Evolutionary conservation across 805 yeast genomes (phyloP), one percentile per base, ranked within the genome.

Genomic region (Saturnispora hagleri): DNA sequence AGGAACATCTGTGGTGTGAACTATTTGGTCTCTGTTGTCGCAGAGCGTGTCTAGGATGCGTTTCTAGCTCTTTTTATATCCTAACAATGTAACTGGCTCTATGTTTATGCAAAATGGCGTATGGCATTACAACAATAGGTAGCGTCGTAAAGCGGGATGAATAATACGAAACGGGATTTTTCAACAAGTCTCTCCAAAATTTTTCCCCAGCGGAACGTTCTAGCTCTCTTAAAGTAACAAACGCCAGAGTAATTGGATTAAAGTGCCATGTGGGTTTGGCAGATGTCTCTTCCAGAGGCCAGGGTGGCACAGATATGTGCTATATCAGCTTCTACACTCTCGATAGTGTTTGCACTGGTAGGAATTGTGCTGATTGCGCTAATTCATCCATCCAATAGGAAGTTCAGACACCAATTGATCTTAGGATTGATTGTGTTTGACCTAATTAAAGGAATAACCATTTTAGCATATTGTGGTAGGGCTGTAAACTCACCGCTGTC

Each of bases 381-480:
- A 51, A 82, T 84, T 33, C 89, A 84, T 62, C 85, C 82, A 2
- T 68, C 79, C 55, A 71, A 81, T 50, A 59, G 77, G 36, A 80
- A 80, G 24, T 86, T 86, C 67, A 72, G 89, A 46, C 91, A 85
- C 63, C 81, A 81, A 52, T 72, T 89, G 54, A 82, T 89, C 57
- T 69, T 80, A 44, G 78, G 84, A 50, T 69, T 89, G 50, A 71
- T 87, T n/a, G 66, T 76, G 15, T 87, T 80, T 63, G 96, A 89
- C 66, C 76, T 86, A 53, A 63, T 87, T 40, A 89, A 89, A 64
- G 89, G 90, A 0, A 58, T 82, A 12, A 72, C 84, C 34, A 73
- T 88, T 43, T 63, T 88, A 53, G 70, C 87, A 40, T 89, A 81
- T 62, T 95, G 95, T 0, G 60, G 58, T 2, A 43, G 50, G 1